These are phyloP conservation scores for Piper longum DNA, from an alignment of 164 flowering plant species.

Conservation along the genomic window DNA sequence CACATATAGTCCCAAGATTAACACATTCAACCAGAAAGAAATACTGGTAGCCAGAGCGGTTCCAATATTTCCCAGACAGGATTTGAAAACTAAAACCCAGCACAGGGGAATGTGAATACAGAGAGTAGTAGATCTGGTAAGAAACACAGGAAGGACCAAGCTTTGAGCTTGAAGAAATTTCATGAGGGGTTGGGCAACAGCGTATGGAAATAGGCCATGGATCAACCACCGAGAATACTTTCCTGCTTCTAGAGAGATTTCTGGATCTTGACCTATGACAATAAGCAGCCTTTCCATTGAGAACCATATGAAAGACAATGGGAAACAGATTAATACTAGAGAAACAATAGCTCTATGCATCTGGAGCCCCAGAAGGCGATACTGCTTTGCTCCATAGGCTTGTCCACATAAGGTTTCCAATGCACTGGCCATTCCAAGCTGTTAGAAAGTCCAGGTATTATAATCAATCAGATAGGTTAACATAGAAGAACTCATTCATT, in stretches of 20 bases:
- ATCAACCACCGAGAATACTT: conserved; percentile 27
- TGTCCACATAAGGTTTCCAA: conserved; percentile 20
- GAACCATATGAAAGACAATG: conserved; percentile 16
- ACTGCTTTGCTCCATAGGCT: conserved; percentile 16
- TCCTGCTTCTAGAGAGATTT: conserved; percentile 29
- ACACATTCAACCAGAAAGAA: conserved; percentile 37
- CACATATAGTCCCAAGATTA: conserved; percentile 27
- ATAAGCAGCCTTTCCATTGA: conserved; percentile 11
- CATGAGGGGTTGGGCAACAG: conserved; percentile 27
- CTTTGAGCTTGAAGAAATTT: conserved; percentile 40
- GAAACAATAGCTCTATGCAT: conserved; percentile 13
- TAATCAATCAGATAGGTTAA: background rate
- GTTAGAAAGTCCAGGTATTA: conserved; percentile 5
- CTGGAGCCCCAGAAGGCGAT: conserved; percentile 14
- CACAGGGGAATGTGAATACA: conserved; percentile 35
- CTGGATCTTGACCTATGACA: conserved; percentile 11
- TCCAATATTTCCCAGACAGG: conserved; percentile 28
- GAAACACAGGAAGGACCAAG: conserved; percentile 31
- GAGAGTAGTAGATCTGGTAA: conserved; percentile 20
- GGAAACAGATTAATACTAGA: conserved; percentile 7
- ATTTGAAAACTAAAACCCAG: conserved; percentile 38
- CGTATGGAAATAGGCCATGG: conserved; percentile 40
- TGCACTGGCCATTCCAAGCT: conserved; percentile 44
- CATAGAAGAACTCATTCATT: no score
- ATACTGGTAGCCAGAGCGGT: conserved; percentile 31